Base-by-base conservation (phyloP, 805 yeast species). In the Kodamaea restingae region DNA sequence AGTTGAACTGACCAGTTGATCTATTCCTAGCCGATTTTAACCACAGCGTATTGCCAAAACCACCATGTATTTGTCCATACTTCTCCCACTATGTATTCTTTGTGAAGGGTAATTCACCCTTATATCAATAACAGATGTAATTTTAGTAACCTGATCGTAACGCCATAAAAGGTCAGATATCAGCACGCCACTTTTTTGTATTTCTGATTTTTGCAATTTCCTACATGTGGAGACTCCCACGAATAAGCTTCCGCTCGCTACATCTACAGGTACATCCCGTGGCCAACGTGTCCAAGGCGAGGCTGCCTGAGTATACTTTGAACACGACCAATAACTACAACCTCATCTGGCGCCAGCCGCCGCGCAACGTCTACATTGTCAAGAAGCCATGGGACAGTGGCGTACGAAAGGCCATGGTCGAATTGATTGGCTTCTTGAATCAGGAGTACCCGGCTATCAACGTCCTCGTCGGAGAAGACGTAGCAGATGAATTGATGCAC, bases 381-480 rank as follows among this genome's bases (percentile, higher is more conserved):
- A 90, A 88, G 61, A 91, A 91, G 55, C 96, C 96, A 1, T 78
- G 85, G 81, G 77, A 86, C 36, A 58, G 63, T 2, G 63, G 66
- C 7, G 95, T 87, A 3, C 67, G 81, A 10, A 62, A 66, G 5
- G 88, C 93, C 3, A 76, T 83, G 77, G 70, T 78, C 6, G 66
- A 68, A 32, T 82, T 90, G 45, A 75, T 88, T 14, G 60, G 69
- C 4, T 81, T 78, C 51, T 47, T 88, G 7, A 78, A 80, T 47
- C 61, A 64, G 4, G 63, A 71, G 7, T 84, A 86, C 55, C 90
- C 91, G 0, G 69, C 74, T 12, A 72, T 88, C 30, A 88, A 88
- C 47, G 78, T 91, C 2, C 75, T 91, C n/a, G 81, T 88, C 7
- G 81, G 80, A 18, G 73, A 76, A 24, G 87, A 84, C 42, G 87